phyloP scores from a whole-genome alignment of 805 yeast species.

The Saitoella complicata region DNA sequence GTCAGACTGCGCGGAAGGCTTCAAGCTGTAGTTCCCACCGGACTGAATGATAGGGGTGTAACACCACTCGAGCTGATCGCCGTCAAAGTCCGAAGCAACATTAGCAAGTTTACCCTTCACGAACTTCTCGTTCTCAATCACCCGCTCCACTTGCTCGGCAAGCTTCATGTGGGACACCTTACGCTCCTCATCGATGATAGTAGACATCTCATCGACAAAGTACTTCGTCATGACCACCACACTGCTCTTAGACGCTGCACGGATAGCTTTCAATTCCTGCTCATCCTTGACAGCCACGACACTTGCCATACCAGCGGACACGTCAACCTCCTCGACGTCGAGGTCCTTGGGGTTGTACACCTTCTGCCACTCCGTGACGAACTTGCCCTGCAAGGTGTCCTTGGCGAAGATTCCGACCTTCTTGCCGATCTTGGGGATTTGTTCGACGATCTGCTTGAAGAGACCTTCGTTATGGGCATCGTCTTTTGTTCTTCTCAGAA shows the following conservation, averaged over 20 bases:
- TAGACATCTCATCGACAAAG: conserved; percentile 77
- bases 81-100: conserved; percentile 53
- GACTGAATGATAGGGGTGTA: conserved; percentile 82
- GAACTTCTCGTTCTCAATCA: conserved; percentile 65
- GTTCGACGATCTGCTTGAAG: conserved; percentile 39
- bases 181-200: conserved; percentile 70
- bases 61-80: conserved; percentile 76
- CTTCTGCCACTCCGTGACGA: conserved; percentile 62
- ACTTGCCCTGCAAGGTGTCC: conserved; percentile 70
- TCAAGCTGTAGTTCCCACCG: conserved; percentile 70
- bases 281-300: conserved; percentile 64
- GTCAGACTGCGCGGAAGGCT: conserved; percentile 66
- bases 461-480: conserved; percentile 53
- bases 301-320: conserved; percentile 35
- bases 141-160: conserved; percentile 61
- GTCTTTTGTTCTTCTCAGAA: conserved; percentile 49
- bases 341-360: conserved; percentile 16
- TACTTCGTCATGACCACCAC: conserved; percentile 56
- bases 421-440: conserved; percentile 21
- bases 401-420: conserved; percentile 54
- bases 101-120: conserved; percentile 38
- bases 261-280: conserved; percentile 48
- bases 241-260: conserved; percentile 62
- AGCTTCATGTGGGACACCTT: conserved; percentile 57
- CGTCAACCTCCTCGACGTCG: conserved; percentile 31